These are phyloP conservation scores for Aegilops tauschii DNA, from an alignment of 176 grass and related monocot species.

Conservation along the genomic window DNA sequence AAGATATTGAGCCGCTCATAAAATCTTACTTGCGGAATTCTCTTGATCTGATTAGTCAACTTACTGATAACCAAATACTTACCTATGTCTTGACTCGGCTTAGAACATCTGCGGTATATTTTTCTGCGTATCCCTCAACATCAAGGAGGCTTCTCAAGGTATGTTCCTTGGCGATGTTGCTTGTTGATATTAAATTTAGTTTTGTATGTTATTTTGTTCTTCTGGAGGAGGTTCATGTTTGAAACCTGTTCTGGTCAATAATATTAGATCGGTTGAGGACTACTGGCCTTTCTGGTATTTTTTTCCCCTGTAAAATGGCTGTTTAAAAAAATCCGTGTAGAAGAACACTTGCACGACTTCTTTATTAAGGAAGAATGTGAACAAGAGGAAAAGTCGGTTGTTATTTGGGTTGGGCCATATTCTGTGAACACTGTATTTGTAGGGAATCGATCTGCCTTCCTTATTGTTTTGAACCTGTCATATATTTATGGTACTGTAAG, in stretches of 20 bases:
- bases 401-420: not conserved
- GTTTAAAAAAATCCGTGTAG: not conserved
- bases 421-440: not conserved
- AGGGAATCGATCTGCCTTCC: not conserved
- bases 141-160: conserved; percentile 90
- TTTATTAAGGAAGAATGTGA: not conserved
- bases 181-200: not conserved
- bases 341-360: not conserved
- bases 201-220: conserved; percentile 16
- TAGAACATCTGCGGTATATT: conserved; percentile 46
- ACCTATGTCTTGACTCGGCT: conserved; percentile 49
- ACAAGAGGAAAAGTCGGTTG: not conserved
- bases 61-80: conserved; percentile 70
- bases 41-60: conserved; percentile 74
- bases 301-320: not conserved
- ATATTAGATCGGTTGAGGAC: not conserved
- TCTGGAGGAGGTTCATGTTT: not conserved
- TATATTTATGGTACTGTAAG: not conserved
- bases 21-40: conserved; percentile 74
- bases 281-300: not conserved
- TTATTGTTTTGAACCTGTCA: not conserved
- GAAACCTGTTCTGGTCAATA: not conserved
- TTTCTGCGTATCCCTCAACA: conserved; percentile 54
- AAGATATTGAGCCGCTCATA: conserved; percentile 56
- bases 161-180: conserved; percentile 23